Evolutionary conservation across 345 rosid species (phyloP).

Genomic region (Schrenkiella parvula): DNA sequence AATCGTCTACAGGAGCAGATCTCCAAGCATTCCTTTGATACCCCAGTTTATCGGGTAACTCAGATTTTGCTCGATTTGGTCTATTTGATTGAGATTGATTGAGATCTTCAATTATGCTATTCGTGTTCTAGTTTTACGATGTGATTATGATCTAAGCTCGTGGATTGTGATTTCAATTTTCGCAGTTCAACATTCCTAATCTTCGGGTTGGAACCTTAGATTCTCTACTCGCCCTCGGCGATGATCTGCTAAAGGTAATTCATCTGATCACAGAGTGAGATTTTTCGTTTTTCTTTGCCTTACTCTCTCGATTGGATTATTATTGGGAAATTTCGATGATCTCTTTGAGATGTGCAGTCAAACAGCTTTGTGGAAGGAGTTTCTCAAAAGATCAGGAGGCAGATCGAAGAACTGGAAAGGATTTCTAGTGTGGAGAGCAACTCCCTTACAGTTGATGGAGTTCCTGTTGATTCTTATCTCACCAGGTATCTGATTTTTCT

Average conservation of each 20-base stretch:
- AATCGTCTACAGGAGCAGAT: slow-evolving; percentile 78
- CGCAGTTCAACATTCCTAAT: slow-evolving; percentile 90
- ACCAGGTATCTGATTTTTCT: slow-evolving; percentile 54
- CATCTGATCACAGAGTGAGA: not conserved
- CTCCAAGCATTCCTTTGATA: slow-evolving; percentile 93
- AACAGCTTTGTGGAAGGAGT: slow-evolving; percentile 90
- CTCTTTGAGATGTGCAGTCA: slow-evolving; percentile 51
- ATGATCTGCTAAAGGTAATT: slow-evolving; percentile 86
- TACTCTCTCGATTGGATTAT: not conserved
- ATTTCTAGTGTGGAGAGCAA: slow-evolving; percentile 76
- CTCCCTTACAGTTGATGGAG: slow-evolving; percentile 89
- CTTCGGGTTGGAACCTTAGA: slow-evolving; percentile 98
- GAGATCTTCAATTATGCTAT: slow-evolving; percentile 4
- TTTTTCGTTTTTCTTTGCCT: not conserved
- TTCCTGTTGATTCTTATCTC: slow-evolving; percentile 95
- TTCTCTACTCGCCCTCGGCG: slow-evolving; percentile 91
- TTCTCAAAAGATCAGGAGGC: slow-evolving; percentile 92
- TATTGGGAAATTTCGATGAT: slow-evolving; percentile 1
- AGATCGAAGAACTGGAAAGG: slow-evolving; percentile 96
- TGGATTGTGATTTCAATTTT: not conserved
- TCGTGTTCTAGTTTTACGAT: not conserved
- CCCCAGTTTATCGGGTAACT: slow-evolving; percentile 90
- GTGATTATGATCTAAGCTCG: not conserved
- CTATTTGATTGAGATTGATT: not conserved
- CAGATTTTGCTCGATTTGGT: not conserved